Base-by-base conservation (phyloP, 495 filamentous ascomycete species). In the Choiromyces venosus region DNA sequence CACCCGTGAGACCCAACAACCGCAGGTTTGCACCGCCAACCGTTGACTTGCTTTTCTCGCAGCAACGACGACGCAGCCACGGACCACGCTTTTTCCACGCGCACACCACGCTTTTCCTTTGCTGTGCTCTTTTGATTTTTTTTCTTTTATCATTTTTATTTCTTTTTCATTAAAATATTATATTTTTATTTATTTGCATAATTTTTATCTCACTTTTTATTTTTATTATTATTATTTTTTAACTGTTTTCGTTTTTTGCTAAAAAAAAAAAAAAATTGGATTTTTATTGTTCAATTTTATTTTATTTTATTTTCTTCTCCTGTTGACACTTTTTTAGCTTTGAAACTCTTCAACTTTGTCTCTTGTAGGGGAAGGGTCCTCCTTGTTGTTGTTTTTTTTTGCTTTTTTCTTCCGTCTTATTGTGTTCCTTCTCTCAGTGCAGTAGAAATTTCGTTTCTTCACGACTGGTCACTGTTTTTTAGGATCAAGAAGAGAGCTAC, bases 401-500 rank as follows among this genome's bases (percentile, higher is more conserved):
- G 52, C 71, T 39, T 67, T 66, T 46, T 46, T 56, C 37, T 73
- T 69, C 69, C 44, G 10, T 61, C 65, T 61, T 67, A 65, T 73
- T 76, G 69, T 77, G 44, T 77, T 39, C 40, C 71, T 77, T 77
- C 76, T 77, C 75, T 77, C 73, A 66, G 75, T 77, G 65, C 73
- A 61, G 52, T 61, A 29, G n/a, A 52, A 68, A 68, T 68, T 68
- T 70, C 42, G 72, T 68, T 71, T 76, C 69, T 77, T 56, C 44
- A 75, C 70, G 37, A 69, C 37, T 65, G 67, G 74, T 72, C 71
- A 69, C 75, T 74, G 44, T 46, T 77, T 77, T 61, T 77, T 72
- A 69, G 74, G 71, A 69, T 73, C 66, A 69, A 25, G 64, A 76
- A 33, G 52, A 65, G 56, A 73, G 39, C 61, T 72, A 65, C 71